Base-by-base conservation (phyloP, 768 basidiomycete genomes). In the Lactarius evosmus region DNA sequence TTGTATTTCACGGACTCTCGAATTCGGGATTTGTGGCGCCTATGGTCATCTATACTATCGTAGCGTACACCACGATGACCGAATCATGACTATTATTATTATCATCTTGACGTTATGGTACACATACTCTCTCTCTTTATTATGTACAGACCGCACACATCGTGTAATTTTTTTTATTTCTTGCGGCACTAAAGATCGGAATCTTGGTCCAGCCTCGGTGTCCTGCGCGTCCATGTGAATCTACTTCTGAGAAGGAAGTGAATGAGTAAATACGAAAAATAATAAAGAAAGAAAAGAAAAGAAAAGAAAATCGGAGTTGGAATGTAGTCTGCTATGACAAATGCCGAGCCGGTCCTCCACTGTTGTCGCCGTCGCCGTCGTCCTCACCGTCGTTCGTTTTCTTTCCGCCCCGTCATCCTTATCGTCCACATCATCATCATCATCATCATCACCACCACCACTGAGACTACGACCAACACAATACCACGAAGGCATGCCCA, bases 241-340 rank as follows among this genome's bases (percentile, higher is more conserved):
- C n/a, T 6, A 17, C 40, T 44, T 44, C 41, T n/a, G 40, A 7
- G n/a, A n/a, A 38, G 16, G 41, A 41, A 41, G 19, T n/a, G 19
- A n/a, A 44, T 19, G 14, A 51, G 14, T 14, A 6, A 29, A 51
- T 12, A 51, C 3, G 5, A 29, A 52, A 30, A n/a, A n/a, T n/a
- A n/a, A n/a, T n/a, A n/a, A n/a, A n/a, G n/a, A n/a, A n/a, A n/a
- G n/a, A n/a, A n/a, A 27, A 49, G 11, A 49, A 30, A 25, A 8
- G 19, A 33, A 38, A 50, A 40, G 1, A 30, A 53, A 30, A 50
- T 64, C 63, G 63, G 63, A 64, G 63, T 64, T 64, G 58, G 40
- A 64, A 60, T n/a, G 25, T 16, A 17, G 22, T 22, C 19, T 29
- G 51, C 25, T 53, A 44, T 59, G 63, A 64, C 58, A 60, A 56